Conservation (phyloP, 2,329 filamentous ascomycete species). For the Aphanoascus verrucosus region DNA sequence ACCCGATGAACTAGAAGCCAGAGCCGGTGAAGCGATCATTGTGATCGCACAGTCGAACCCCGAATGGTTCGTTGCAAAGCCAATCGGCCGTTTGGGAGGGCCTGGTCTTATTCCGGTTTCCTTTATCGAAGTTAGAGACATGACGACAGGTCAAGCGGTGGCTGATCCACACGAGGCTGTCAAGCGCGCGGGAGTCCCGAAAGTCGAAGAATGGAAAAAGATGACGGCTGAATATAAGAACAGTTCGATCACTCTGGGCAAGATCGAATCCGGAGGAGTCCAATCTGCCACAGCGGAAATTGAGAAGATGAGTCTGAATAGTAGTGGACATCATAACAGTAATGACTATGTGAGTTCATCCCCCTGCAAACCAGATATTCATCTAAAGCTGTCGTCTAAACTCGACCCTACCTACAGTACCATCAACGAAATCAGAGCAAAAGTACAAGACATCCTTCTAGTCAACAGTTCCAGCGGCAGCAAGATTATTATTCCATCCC, state of each 20-base stretch:
- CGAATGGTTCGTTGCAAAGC: slow-evolving; percentile 98
- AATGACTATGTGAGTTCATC: slow-evolving; percentile 39
- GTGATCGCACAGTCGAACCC: slow-evolving; percentile 97
- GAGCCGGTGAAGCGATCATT: slow-evolving; percentile 91
- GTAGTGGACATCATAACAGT: slow-evolving; percentile 41
- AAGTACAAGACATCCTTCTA: slow-evolving; percentile 25
- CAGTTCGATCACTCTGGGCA: slow-evolving; percentile 91
- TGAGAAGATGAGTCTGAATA: slow-evolving; percentile 67
- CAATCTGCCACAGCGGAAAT: slow-evolving; percentile 58
- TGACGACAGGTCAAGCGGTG: slow-evolving; percentile 75
- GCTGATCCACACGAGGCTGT: slow-evolving; percentile 76
- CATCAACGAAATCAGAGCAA: slow-evolving; percentile 35
- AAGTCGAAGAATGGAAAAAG: slow-evolving; percentile 98
- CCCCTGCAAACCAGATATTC: neutral
- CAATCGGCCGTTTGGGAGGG: slow-evolving; percentile 92
- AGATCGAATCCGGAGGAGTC: slow-evolving; percentile 53
- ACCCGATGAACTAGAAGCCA: slow-evolving; percentile 91
- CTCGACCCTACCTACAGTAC: slow-evolving; percentile 18
- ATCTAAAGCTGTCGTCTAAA: slow-evolving; percentile 15
- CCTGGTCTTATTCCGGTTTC: slow-evolving; percentile 92
- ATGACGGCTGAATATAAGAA: slow-evolving; percentile 99
- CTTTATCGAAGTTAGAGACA: slow-evolving; percentile 92
- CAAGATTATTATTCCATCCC: slow-evolving; percentile 45
- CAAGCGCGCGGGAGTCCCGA: slow-evolving; percentile 75
- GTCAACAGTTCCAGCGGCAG: slow-evolving; percentile 36